Conservation (phyloP, 192 early-diverging fungal genomes). For the Gonapodya sp. region DNA sequence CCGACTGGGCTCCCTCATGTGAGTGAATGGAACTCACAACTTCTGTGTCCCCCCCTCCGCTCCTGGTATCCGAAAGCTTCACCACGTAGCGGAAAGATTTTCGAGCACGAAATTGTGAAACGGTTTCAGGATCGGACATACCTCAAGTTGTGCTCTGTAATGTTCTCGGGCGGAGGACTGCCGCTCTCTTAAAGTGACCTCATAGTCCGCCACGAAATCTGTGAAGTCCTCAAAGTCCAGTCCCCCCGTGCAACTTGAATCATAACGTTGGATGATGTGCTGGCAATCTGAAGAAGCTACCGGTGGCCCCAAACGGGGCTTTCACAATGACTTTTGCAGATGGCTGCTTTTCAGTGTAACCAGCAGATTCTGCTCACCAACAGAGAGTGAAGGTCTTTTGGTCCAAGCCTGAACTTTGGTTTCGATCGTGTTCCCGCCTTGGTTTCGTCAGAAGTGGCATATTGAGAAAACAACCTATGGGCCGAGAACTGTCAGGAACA, state of each 20-base stretch:
- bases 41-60: not conserved
- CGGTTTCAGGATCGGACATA: not conserved
- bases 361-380: conserved; percentile 14
- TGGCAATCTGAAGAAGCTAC: conserved; percentile 17
- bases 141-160: not conserved
- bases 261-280: conserved; percentile 29
- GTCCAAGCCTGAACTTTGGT: conserved; percentile 16
- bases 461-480: conserved; percentile 24
- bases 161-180: not conserved
- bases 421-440: conserved; percentile 13
- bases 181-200: conserved; percentile 17
- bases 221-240: conserved; percentile 34
- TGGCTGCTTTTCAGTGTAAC: not conserved
- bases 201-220: conserved; percentile 31
- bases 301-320: conserved; percentile 24
- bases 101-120: not conserved
- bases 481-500: not conserved
- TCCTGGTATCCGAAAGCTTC: not conserved
- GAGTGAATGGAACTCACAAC: not conserved
- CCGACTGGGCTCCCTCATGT: not conserved
- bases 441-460: conserved; percentile 16
- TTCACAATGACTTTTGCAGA: not conserved
- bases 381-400: conserved; percentile 17
- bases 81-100: not conserved
- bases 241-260: conserved; percentile 23